Evolutionary conservation across 495 filamentous ascomycete species (phyloP), one percentile per base, ranked within the genome.

Genomic region (Xeromyces bisporus): DNA sequence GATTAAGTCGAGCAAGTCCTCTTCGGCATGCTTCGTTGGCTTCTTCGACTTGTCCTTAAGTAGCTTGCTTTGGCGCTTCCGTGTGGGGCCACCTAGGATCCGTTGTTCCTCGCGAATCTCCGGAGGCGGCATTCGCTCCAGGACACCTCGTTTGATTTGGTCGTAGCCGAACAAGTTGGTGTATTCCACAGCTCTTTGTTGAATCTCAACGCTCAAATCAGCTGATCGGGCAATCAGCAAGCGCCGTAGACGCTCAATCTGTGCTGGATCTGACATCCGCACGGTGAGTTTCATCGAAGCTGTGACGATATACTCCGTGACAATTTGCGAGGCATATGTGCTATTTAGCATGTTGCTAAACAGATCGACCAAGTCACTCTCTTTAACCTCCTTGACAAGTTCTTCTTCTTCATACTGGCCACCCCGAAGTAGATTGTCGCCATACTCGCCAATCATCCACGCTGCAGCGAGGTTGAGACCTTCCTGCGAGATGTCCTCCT

Each of bases 381-480:
- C 81, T 43, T 78, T 78, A 35, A 97, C 79, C 48, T 87, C 80
- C 46, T 80, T 69, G 7, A 93, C 85, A 2, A 93, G 58, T 44
- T 94, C 89, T 45, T 91, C 89, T 46, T 94, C 86, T 51, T 96
- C 87, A 38, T 93, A 94, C 45, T 85, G 75, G 11, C 91, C 87
- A 16, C 86, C 86, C 32, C 69, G 67, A 10, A 97, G 66, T 9
- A 97, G 62, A 3, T 79, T 71, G 50, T 96, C 89, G 20, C 85
- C 84, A 50, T 85, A 97, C 63, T 97, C 89, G 41, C 89, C 89
- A 55, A 97, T 94, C 8, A 85, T 85, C 89, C 89, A 97, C n/a
- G 89, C 75, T 18, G 80, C 91, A 14, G 89, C 84, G 17, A 94
- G 67, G 7, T 80, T 93, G 33, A 97, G 62, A 40, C 83, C 87